Base-by-base conservation (phyloP, 2,329 filamentous ascomycete species). In the Ophiostoma tasmaniense region DNA sequence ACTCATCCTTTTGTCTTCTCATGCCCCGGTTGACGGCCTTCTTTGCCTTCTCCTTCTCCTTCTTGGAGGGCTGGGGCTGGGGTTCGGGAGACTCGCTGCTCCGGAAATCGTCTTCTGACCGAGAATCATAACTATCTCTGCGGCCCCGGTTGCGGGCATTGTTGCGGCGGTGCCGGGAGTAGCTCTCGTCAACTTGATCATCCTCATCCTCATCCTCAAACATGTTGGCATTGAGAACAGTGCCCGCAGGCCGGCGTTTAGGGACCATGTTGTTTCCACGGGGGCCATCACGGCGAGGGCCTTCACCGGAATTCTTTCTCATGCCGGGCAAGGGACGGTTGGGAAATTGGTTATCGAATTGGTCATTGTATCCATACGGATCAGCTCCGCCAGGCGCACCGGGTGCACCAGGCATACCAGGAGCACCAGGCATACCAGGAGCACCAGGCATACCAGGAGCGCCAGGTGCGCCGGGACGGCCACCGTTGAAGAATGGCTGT, bases 241-340 rank as follows among this genome's bases (percentile, higher is more conserved):
- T 66, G 64, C 64, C 55, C 5, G 55, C 59, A 6, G 67, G 59
- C 2, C 67, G 65, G 4, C 67, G 64, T 22, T 65, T 64, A 7
- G 59, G 30, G 2, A 59, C 55, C 45, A 62, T 50, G 25, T 67
- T 10, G 5, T 6, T 8, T 1, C 69, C 62, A 4, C 64, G 35
- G n/a, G 64, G 37, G 1, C 66, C 45, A 20, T 68, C 62, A 28
- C 37, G 69, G 30, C 33, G 55, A 4, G 64, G 17, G 1, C 66
- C 28, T 22, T 68, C 66, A 0, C 14, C 14, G 3, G 69, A 66
- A 6, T 10, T 10, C 1, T 52, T 64, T 35, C 66, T 50, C 59
- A 64, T 66, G 3, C 67, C 25, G 6, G 66, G 55, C 25, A 42
- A 50, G 4, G 69, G 64, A 8, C 64, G 25, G 33, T 14, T 25